These are phyloP conservation scores for Argentina anserina DNA, from an alignment of 306 rosid species.

Conservation along the genomic window DNA sequence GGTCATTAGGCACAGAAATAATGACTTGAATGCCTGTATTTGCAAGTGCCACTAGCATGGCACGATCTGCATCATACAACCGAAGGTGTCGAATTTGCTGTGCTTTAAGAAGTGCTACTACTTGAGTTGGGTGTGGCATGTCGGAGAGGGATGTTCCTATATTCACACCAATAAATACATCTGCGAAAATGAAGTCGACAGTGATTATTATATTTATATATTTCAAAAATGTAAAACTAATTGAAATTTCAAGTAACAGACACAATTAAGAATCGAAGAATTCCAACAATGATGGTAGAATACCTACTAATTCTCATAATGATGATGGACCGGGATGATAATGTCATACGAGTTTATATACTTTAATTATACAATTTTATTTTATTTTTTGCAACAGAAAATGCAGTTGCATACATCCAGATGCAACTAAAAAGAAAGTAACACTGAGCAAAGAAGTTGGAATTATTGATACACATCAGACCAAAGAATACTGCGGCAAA, in stretches of 20 bases:
- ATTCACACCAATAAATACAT: slow-evolving; percentile 70
- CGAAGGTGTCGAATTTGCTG: slow-evolving; percentile 69
- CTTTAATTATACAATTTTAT: not conserved
- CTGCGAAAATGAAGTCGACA: slow-evolving; percentile 41
- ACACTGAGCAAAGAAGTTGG: not conserved
- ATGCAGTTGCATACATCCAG: not conserved
- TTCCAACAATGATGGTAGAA: not conserved
- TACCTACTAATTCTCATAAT: not conserved
- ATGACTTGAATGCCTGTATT: slow-evolving; percentile 68
- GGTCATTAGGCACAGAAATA: slow-evolving; percentile 68
- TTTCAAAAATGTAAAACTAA: not conserved
- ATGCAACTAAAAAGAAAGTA: not conserved
- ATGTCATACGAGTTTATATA: not conserved
- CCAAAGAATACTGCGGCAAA: not conserved
- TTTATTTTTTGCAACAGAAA: not conserved
- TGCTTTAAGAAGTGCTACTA: slow-evolving; percentile 66
- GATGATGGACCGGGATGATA: not conserved
- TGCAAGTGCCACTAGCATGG: slow-evolving; percentile 76
- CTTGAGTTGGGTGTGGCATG: slow-evolving; percentile 92
- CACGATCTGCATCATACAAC: slow-evolving; percentile 61
- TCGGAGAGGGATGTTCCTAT: slow-evolving; percentile 80
- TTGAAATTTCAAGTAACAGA: not conserved
- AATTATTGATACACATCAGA: not conserved
- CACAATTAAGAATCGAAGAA: not conserved
- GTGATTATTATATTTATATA: not conserved